A percentile compares a stretch with the other conserved stretches of the same genome.
These are phyloP conservation scores for Xylaria multiplex DNA, from an alignment of 2,329 filamentous ascomycete species.

Conservation along the genomic window DNA sequence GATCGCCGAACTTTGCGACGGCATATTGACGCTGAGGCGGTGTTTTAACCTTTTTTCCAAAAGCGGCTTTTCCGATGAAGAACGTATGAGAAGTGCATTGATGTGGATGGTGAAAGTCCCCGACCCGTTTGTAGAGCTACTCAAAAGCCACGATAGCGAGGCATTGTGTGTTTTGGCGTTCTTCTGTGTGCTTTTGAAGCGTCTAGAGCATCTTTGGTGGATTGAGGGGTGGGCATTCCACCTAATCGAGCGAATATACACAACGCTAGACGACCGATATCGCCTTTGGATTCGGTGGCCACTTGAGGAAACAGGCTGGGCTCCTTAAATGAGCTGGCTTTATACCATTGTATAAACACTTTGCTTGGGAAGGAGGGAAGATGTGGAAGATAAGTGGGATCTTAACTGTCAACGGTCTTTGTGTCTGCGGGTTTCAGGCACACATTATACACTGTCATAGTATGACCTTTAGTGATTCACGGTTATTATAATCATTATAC, in stretches of 20 bases:
- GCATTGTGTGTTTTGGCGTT: conserved; percentile 45
- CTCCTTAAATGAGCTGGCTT: conserved; percentile 24
- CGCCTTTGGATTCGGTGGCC: conserved; percentile 48
- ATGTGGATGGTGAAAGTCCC: conserved; percentile 43
- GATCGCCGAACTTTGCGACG: conserved; percentile 29
- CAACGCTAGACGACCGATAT: conserved; percentile 42
- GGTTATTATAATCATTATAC: not conserved
- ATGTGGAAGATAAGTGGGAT: not conserved
- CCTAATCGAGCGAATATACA: conserved; percentile 45
- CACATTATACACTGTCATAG: not conserved
- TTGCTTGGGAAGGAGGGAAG: too few species aligned
- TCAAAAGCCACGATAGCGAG: conserved; percentile 39
- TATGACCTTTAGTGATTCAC: not conserved
- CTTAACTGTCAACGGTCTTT: not conserved
- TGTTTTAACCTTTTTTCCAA: conserved; percentile 38
- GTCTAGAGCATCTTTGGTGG: conserved; percentile 47
- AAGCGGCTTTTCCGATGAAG: conserved; percentile 36
- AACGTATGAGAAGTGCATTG: conserved; percentile 36
- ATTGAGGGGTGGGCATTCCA: conserved; percentile 46
- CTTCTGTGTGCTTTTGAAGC: conserved; percentile 46
- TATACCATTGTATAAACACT: not conserved
- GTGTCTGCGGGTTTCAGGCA: not conserved
- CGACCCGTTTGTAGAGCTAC: conserved; percentile 39
- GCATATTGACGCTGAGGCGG: conserved; percentile 37
- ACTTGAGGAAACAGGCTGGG: conserved; percentile 47